These are phyloP conservation scores for Polyporus arcularius DNA, from an alignment of 768 basidiomycete species.

Conservation along the genomic window DNA sequence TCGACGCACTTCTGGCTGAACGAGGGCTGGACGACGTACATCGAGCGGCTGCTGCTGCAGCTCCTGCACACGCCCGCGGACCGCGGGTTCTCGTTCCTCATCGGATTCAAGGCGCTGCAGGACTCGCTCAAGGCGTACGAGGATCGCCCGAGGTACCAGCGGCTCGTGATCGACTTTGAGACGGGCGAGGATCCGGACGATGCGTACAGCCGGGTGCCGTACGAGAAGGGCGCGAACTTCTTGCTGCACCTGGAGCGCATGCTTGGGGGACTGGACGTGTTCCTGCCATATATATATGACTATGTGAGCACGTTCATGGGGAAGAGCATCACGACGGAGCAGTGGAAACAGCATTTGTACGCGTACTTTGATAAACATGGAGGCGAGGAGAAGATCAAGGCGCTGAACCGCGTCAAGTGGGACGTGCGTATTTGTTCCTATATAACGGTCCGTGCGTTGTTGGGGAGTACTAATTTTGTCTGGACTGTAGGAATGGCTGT, in stretches of 20 bases:
- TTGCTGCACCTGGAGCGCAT: slow-evolving; percentile 77
- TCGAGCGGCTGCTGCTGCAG: slow-evolving; percentile 78
- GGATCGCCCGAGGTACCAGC: slow-evolving; percentile 70
- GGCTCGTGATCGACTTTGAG: slow-evolving; percentile 75
- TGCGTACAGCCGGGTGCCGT: slow-evolving; percentile 74
- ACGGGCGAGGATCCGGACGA: slow-evolving; percentile 77
- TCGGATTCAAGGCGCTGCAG: slow-evolving; percentile 70
- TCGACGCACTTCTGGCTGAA: slow-evolving; percentile 88
- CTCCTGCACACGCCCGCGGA: slow-evolving; percentile 71
- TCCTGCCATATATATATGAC: slow-evolving; percentile 81
- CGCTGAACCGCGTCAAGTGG: slow-evolving; percentile 75
- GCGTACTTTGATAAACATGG: slow-evolving; percentile 63
- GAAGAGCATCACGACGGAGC: slow-evolving; percentile 77
- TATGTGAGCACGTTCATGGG: slow-evolving; percentile 84
- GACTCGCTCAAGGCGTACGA: slow-evolving; percentile 67
- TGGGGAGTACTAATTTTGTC: background rate
- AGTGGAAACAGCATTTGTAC: slow-evolving; percentile 84
- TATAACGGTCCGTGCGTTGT: background rate
- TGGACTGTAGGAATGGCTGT: slow-evolving; percentile 66
- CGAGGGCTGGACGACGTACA: slow-evolving; percentile 93
- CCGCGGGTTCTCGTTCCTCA: slow-evolving; percentile 79
- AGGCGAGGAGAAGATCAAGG: slow-evolving; percentile 59
- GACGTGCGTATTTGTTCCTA: slow-evolving; percentile 47
- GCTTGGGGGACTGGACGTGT: slow-evolving; percentile 80
- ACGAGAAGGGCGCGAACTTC: slow-evolving; percentile 90